Evolutionary conservation across 2,329 filamentous ascomycete genomes (phyloP).

Genomic region (Peltaster fructicola): DNA sequence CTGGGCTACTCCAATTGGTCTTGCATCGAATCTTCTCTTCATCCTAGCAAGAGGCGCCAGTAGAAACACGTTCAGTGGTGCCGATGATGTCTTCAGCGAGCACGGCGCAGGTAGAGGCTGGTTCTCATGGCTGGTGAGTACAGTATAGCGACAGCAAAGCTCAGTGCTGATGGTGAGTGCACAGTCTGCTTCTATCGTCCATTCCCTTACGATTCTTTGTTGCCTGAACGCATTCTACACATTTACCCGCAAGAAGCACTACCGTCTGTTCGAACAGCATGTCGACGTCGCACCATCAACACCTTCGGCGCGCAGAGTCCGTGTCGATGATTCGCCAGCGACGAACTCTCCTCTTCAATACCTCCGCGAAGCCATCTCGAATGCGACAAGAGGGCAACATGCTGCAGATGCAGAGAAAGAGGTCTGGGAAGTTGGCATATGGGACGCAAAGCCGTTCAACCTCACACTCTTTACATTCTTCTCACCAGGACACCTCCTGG

Average conservation of each 20-base stretch:
- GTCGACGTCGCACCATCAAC: conserved; percentile 63
- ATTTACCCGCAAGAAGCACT: conserved; percentile 64
- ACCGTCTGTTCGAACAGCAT: conserved; percentile 76
- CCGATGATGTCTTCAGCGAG: conserved; percentile 66
- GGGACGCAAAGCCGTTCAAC: conserved; percentile 79
- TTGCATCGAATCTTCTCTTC: conserved; percentile 62
- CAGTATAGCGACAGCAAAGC: not conserved
- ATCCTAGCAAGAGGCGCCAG: conserved; percentile 55
- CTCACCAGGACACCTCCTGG: conserved; percentile 78
- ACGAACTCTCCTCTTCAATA: conserved; percentile 64
- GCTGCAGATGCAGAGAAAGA: conserved; percentile 68
- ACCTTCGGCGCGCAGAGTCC: conserved; percentile 73
- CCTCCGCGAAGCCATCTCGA: conserved; percentile 48
- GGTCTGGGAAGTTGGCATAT: conserved; percentile 87
- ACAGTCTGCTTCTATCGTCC: conserved; percentile 44
- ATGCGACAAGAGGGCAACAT: no score
- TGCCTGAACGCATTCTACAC: conserved; percentile 63
- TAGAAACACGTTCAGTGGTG: conserved; percentile 20
- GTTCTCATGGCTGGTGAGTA: conserved; percentile 45
- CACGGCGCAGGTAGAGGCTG: conserved; percentile 38
- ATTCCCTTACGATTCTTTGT: conserved; percentile 50
- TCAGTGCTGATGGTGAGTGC: conserved; percentile 4
- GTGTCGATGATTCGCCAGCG: conserved; percentile 66
- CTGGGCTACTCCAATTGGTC: conserved; percentile 57
- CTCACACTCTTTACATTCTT: conserved; percentile 76